Conservation (phyloP, 108 stramenopile species). For the Fistulifera solaris region DNA sequence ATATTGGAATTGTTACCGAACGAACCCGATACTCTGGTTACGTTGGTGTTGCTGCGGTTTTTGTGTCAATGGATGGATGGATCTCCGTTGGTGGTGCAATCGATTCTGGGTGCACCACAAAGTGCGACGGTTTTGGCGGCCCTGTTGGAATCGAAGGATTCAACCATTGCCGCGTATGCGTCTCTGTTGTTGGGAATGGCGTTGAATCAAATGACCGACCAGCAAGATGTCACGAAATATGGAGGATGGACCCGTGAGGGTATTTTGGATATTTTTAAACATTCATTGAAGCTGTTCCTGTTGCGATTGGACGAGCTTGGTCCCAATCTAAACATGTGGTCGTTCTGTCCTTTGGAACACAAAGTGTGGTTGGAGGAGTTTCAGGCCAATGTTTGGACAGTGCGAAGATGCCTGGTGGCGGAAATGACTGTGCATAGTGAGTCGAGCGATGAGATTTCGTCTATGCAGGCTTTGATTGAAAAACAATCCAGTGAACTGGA, state of each 20-base stretch:
- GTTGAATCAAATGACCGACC: constrained; percentile 40
- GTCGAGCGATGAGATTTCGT: constrained; percentile 19
- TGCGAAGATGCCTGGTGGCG: constrained; percentile 57
- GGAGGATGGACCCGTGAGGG: constrained; percentile 40
- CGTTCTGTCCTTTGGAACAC: constrained; percentile 31
- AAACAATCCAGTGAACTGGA: constrained; percentile 66
- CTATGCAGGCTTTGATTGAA: constrained; percentile 41
- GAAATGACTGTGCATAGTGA: constrained; percentile 40
- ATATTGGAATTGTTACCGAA: background rate
- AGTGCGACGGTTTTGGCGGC: constrained; percentile 16
- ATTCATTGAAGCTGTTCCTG: background rate
- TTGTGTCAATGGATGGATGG: constrained; percentile 50
- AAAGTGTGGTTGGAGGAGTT: constrained; percentile 42
- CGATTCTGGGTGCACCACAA: constrained; percentile 31
- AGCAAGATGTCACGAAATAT: constrained; percentile 16
- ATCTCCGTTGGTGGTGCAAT: constrained; percentile 48
- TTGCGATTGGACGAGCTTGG: constrained; percentile 15
- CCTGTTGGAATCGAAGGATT: background rate
- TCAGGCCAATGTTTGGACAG: constrained; percentile 32
- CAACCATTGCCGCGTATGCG: constrained; percentile 15
- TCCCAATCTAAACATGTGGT: constrained; percentile 23
- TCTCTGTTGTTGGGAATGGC: constrained; percentile 57
- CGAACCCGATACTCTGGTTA: background rate
- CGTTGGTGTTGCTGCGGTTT: constrained; percentile 25
- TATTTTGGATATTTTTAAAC: constrained; percentile 25